Conservation (phyloP, 176 grass and related monocot species). For the Avena insularis region DNA sequence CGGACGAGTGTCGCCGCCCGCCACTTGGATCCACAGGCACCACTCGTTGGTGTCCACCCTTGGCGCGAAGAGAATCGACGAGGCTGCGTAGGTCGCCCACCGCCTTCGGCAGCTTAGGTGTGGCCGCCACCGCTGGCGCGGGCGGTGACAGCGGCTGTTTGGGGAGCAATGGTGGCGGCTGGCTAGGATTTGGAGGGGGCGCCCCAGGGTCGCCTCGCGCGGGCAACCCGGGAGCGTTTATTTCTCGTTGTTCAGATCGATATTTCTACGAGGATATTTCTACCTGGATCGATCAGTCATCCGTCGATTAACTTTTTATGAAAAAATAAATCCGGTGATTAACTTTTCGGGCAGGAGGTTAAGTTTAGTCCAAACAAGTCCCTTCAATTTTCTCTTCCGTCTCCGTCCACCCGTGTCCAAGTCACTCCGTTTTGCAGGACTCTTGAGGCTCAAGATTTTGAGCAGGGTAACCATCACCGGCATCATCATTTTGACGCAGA, state of each 20-base stretch:
- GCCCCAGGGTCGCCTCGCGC: too few relatives aligned
- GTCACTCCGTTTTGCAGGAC: background rate
- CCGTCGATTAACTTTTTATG: background rate
- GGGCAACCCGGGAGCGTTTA: too few relatives aligned
- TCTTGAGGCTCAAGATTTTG: background rate
- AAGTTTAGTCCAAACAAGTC: background rate
- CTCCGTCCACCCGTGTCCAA: background rate
- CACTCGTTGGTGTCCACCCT: too few relatives aligned
- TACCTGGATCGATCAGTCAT: background rate
- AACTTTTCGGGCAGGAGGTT: background rate
- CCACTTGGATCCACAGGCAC: too few relatives aligned
- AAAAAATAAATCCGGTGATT: background rate
- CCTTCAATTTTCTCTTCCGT: background rate
- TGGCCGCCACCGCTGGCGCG: too few relatives aligned
- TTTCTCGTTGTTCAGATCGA: background rate
- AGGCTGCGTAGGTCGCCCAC: too few relatives aligned
- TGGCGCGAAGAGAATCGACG: too few relatives aligned
- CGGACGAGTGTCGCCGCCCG: too few relatives aligned
- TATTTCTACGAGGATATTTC: background rate
- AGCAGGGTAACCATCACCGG: background rate
- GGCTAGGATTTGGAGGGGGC: too few relatives aligned
- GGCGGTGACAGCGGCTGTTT: rapidly evolving
- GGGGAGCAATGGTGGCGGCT: too few relatives aligned
- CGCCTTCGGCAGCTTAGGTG: too few relatives aligned
- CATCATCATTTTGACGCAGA: background rate